Evolutionary conservation across 345 rosid species (phyloP), one percentile per base, ranked within the genome.

Genomic region (Garcia nutans): DNA sequence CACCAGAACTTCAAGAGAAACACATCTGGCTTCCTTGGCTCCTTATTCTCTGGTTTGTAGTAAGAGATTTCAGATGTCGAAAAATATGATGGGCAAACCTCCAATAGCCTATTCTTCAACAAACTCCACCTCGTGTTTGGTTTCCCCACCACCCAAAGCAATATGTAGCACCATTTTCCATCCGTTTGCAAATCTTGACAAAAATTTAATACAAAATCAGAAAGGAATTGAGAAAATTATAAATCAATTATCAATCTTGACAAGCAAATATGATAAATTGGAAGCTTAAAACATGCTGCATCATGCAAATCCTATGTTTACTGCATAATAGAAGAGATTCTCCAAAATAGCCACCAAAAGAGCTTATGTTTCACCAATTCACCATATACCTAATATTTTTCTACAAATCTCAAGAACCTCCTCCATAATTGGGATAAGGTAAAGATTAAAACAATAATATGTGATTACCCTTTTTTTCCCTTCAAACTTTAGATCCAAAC

Each of bases 1-100:
- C 92, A 90, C 92, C 94, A 90, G 79, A 90, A 89, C 82, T 86
- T 89, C 74, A 90, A 76, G 41, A 87, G 89, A 62, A 86, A 90
- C 56, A 90, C 91, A 65, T 84, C 85, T 0, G 82, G 82, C 3
- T 78, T 82, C 86, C 80, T 81, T 6, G 87, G 82, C n/a, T 72
- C 84, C 81, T 79, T 83, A 77, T 82, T 82, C 73, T 78, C 82
- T 2, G 75, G 74, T 58, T 69, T 28, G 71, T 89, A 91, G 74
- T 83, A 87, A 72, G 73, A 79, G 10, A 91, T 85, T 60, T 78
- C 83, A 1, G 91, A 86, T n/a, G 95, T 89, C 3, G 86, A 86
- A 74, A 86, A 83, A 68, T 82, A 76, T 0, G 95, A 87, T 5
- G 95, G 95, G 70, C 95, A 91, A 37, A 81, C 93, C 72, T 89